Percentiles rank a stretch among this genome's conserved stretches.
Conservation (phyloP, 139 green algal genomes). For the Yamagishiella unicocca region DNA sequence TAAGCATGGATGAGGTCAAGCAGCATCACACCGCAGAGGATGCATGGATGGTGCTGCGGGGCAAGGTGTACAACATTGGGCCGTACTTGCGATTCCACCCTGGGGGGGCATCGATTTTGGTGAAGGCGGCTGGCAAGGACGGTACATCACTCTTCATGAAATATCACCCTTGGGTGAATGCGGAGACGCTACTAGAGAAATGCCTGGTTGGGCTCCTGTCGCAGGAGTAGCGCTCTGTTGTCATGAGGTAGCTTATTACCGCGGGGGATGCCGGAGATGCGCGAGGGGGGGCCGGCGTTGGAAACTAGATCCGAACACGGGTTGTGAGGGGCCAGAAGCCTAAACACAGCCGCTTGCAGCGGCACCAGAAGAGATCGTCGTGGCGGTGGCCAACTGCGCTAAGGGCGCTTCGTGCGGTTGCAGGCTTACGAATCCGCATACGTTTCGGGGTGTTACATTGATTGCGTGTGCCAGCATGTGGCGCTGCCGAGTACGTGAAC, state of each 20-base stretch:
- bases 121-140: slow-evolving; percentile 86
- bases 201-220: slow-evolving; percentile 52
- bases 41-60: slow-evolving; percentile 90
- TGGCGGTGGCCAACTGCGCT: too few relatives aligned
- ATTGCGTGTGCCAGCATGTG: too few relatives aligned
- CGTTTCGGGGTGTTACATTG: too few relatives aligned
- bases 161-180: slow-evolving; percentile 78
- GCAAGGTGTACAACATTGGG: slow-evolving; percentile 93
- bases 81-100: slow-evolving; percentile 90
- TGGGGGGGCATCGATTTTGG: slow-evolving; percentile 81
- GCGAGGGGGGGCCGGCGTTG: too few relatives aligned
- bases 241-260: not conserved
- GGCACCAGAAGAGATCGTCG: too few relatives aligned
- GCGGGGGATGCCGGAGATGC: too few relatives aligned
- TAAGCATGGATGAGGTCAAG: slow-evolving; percentile 87
- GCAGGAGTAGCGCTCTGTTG: slow-evolving; percentile 1
- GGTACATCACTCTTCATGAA: slow-evolving; percentile 92
- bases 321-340: too few relatives aligned
- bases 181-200: slow-evolving; percentile 57
- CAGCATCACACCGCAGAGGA: slow-evolving; percentile 87
- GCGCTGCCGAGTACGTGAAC: too few relatives aligned
- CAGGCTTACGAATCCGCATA: too few relatives aligned
- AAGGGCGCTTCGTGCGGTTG: too few relatives aligned
- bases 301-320: too few relatives aligned
- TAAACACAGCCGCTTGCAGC: too few relatives aligned